phyloP scores from a whole-genome alignment of 2,329 filamentous ascomycete species.

The Zymoseptoria crescenta region DNA sequence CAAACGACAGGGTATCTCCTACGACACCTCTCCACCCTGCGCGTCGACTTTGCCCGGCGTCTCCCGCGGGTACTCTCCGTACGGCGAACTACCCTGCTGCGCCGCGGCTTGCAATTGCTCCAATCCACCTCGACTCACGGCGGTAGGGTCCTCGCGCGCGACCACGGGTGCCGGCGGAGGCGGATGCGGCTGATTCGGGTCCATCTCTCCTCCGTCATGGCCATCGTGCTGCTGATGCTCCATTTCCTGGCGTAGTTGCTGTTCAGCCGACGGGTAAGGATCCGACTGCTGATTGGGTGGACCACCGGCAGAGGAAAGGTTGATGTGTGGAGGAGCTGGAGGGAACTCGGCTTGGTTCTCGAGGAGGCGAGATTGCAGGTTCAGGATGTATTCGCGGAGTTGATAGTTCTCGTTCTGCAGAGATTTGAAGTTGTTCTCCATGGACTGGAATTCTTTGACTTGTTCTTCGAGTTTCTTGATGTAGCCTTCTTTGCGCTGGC shows the following conservation, averaged over 20 bases:
- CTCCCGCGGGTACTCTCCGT: conserved; percentile 11
- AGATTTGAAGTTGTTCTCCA: conserved; percentile 71
- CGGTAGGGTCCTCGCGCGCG: conserved; percentile 12
- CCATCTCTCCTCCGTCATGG: background rate
- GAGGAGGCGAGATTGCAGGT: conserved; percentile 76
- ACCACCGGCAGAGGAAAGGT: conserved; percentile 40
- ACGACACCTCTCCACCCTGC: background rate
- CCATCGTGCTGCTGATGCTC: conserved; percentile 7
- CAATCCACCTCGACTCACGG: conserved; percentile 16
- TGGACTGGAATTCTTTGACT: conserved; percentile 68
- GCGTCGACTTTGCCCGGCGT: background rate
- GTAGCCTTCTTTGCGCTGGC: conserved; percentile 94
- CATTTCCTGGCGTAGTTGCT: conserved; percentile 19
- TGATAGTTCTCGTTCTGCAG: conserved; percentile 84
- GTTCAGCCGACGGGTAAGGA: conserved; percentile 15
- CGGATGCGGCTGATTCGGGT: background rate
- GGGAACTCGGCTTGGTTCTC: conserved; percentile 79
- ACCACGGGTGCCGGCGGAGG: conserved; percentile 15
- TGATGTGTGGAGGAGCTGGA: conserved; percentile 71
- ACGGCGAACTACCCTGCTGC: conserved; percentile 12
- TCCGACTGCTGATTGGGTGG: conserved; percentile 11
- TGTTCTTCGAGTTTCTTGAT: conserved; percentile 97
- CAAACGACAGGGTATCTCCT: background rate
- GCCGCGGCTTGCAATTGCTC: conserved; percentile 21
- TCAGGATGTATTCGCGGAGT: conserved; percentile 85